Percentiles rank a stretch among this genome's conserved stretches.
Conservation (phyloP, 495 filamentous ascomycete genomes). For the Amorphotheca resinae region DNA sequence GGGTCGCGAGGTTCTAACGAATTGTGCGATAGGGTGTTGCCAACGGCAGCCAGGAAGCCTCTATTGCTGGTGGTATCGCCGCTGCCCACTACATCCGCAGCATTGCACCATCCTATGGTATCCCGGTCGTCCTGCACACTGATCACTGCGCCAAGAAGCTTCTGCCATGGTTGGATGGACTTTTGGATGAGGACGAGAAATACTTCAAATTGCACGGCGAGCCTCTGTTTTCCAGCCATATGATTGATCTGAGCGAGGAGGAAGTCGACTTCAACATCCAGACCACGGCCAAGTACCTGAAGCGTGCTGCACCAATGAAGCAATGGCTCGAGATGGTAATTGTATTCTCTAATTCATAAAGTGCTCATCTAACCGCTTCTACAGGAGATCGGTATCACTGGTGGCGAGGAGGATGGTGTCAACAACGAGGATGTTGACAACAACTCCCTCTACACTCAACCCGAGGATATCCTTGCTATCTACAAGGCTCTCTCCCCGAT, state of each 20-base stretch:
- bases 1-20: constrained; percentile 2
- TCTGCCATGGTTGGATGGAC: constrained; percentile 90
- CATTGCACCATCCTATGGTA: constrained; percentile 73
- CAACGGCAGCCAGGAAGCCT: constrained; percentile 77
- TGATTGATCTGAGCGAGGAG: constrained; percentile 96
- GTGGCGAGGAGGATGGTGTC: constrained; percentile 91
- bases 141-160: constrained; percentile 94
- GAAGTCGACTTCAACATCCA: constrained; percentile 76
- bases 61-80: constrained; percentile 75
- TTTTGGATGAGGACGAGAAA: constrained; percentile 81
- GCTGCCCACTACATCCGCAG: constrained; percentile 89
- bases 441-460: constrained; percentile 92
- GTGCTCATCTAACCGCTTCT: not conserved
- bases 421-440: constrained; percentile 88
- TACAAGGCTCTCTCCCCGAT: constrained; percentile 69
- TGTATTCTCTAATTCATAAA: not conserved
- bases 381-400: constrained; percentile 82
- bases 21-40: constrained; percentile 47
- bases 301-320: constrained; percentile 87
- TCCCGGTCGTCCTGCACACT: constrained; percentile 87
- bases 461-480: constrained; percentile 85
- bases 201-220: constrained; percentile 88
- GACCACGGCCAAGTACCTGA: constrained; percentile 80
- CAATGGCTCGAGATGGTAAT: constrained; percentile 97
- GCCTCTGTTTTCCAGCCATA: constrained; percentile 90